Evolutionary conservation across 805 yeast genomes (phyloP).

Genomic region (Lipomyces starkeyi): DNA sequence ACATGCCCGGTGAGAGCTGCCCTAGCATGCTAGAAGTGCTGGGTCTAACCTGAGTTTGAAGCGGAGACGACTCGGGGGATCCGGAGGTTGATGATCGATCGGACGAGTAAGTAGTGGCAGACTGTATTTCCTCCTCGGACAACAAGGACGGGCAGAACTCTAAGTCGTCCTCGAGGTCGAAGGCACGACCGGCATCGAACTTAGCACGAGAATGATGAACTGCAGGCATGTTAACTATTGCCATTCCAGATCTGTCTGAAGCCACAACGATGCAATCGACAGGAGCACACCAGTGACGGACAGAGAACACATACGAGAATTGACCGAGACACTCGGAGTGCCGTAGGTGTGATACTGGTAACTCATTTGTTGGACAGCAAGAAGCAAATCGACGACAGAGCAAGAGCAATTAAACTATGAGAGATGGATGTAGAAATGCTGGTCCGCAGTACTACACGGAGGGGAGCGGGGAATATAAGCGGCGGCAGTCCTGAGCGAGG

Average conservation of each 20-base stretch:
- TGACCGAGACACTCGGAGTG: conserved; percentile 12
- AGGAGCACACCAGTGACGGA: background rate
- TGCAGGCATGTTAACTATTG: conserved; percentile 10
- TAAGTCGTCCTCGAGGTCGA: conserved; percentile 71
- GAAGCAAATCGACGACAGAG: background rate
- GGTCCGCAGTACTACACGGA: background rate
- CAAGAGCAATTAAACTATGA: background rate
- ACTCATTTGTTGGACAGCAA: conserved; percentile 24
- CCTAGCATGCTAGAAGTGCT: conserved; percentile 21
- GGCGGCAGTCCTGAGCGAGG: background rate
- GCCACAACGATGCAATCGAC: background rate
- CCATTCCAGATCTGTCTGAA: background rate
- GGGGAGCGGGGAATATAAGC: background rate
- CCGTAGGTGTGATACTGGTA: conserved; percentile 27
- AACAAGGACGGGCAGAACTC: conserved; percentile 65
- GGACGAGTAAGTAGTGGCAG: conserved; percentile 31
- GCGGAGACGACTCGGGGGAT: conserved; percentile 39
- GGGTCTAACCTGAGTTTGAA: conserved; percentile 34
- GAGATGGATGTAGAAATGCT: background rate
- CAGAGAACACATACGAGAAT: conserved; percentile 16
- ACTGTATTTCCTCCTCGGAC: conserved; percentile 39
- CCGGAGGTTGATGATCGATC: conserved; percentile 39
- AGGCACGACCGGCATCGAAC: conserved; percentile 68
- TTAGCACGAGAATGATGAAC: conserved; percentile 43
- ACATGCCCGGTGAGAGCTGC: conserved; percentile 33